A percentile compares a stretch with the other conserved stretches of the same genome.
phyloP scores from a whole-genome alignment of 2,329 filamentous ascomycete species.

The Epicoccum sorghinum region DNA sequence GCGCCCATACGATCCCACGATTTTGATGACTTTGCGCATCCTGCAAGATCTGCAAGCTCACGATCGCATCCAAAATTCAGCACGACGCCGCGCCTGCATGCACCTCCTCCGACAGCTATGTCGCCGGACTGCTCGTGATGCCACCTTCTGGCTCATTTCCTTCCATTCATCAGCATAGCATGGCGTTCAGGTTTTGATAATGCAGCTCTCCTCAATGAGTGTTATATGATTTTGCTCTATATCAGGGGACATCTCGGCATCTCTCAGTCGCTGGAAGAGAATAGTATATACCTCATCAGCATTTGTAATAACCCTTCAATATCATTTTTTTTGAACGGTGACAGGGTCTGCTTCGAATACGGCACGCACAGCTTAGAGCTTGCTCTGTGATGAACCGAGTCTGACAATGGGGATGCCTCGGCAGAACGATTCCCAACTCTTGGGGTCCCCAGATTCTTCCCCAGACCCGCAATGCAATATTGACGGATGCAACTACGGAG shows the following conservation, averaged over 20 bases:
- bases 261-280: too few relatives aligned
- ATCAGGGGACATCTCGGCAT: too few relatives aligned
- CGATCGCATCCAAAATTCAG: conserved; percentile 14
- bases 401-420: too few relatives aligned
- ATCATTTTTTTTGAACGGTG: too few relatives aligned
- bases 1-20: not conserved
- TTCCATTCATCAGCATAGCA: not conserved
- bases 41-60: conserved; percentile 8
- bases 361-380: too few relatives aligned
- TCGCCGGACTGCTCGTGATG: not conserved
- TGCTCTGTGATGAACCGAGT: too few relatives aligned
- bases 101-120: not conserved
- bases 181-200: not conserved
- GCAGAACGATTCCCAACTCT: too few relatives aligned
- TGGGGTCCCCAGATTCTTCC: conserved; percentile 1
- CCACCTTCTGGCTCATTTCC: too few relatives aligned
- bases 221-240: too few relatives aligned
- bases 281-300: not conserved
- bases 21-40: conserved; percentile 9
- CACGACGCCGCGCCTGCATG: conserved; percentile 12
- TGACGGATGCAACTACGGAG: not conserved
- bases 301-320: not conserved
- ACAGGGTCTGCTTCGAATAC: not conserved
- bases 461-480: not conserved
- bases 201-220: too few relatives aligned